A percentile compares a stretch with the other conserved stretches of the same genome.
phyloP scores from a whole-genome alignment of 129 eudicot species.

The Pseudognaphalium luteoalbum region DNA sequence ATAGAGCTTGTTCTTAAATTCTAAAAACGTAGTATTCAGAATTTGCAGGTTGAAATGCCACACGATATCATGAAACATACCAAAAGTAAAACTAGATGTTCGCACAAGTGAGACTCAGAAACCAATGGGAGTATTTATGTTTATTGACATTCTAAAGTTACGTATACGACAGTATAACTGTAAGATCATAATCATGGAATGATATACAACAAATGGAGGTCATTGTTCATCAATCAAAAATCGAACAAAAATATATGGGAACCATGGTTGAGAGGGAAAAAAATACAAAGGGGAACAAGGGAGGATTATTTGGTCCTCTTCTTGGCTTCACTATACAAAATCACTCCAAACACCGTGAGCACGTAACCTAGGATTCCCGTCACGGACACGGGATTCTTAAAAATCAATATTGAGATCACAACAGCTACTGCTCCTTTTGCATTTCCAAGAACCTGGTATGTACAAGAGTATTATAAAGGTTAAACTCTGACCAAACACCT shows the following conservation, averaged over 20 bases:
- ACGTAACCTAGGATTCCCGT: constrained; percentile 41
- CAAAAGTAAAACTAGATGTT: not conserved
- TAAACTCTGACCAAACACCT: not conserved
- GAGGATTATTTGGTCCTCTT: constrained; percentile 38
- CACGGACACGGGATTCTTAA: constrained; percentile 42
- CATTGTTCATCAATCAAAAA: constrained; percentile 26
- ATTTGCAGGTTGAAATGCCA: not conserved
- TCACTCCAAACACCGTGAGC: constrained; percentile 42
- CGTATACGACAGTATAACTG: constrained; percentile 33
- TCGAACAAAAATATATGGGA: constrained; percentile 19
- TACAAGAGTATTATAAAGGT: not conserved
- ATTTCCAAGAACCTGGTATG: constrained; percentile 44
- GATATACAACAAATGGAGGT: constrained; percentile 27
- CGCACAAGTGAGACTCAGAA: not conserved
- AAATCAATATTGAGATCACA: constrained; percentile 46
- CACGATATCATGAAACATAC: not conserved
- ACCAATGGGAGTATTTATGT: constrained; percentile 7
- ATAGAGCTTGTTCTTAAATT: too few relatives aligned
- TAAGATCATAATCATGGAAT: constrained; percentile 21
- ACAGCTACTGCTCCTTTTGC: constrained; percentile 60
- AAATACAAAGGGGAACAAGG: constrained; percentile 13
- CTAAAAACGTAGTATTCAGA: too few relatives aligned
- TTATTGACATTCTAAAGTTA: constrained; percentile 24
- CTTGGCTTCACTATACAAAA: constrained; percentile 47
- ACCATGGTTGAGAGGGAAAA: not conserved